phyloP scores from a whole-genome alignment of 2,329 filamentous ascomycete genomes.

The Pseudocercospora cruenta region DNA sequence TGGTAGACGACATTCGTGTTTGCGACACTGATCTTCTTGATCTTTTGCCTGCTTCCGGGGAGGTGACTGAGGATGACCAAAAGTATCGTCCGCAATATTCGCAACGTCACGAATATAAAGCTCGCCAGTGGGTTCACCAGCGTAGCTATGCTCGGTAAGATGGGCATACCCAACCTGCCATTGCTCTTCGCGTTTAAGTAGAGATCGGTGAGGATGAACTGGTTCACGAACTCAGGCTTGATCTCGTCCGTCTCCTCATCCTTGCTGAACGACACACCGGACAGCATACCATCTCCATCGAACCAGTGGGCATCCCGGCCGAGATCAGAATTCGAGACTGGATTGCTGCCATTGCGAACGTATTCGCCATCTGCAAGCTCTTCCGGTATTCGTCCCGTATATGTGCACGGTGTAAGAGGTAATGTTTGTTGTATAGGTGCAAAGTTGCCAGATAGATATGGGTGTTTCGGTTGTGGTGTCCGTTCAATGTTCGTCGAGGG shows the following conservation, averaged over 20 bases:
- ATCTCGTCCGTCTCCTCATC: conserved; percentile 47
- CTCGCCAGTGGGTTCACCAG: conserved; percentile 63
- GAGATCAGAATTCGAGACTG: conserved; percentile 63
- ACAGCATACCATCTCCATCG: conserved; percentile 75
- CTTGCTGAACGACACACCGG: conserved; percentile 64
- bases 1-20: conserved; percentile 71
- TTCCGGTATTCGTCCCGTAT: conserved; percentile 62
- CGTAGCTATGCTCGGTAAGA: conserved; percentile 70
- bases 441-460: conserved; percentile 67
- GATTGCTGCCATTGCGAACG: conserved; percentile 72
- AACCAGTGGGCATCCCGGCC: conserved; percentile 72
- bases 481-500: conserved; percentile 33
- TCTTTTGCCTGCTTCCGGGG: conserved; percentile 58
- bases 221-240: conserved; percentile 68
- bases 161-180: conserved; percentile 55
- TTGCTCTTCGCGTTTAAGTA: conserved; percentile 59
- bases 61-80: conserved; percentile 62
- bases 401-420: conserved; percentile 60
- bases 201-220: conserved; percentile 69
- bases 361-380: conserved; percentile 72
- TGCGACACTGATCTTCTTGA: conserved; percentile 71
- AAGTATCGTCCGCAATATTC: conserved; percentile 61
- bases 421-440: conserved; percentile 64
- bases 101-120: conserved; percentile 54
- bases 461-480: conserved; percentile 44